Conservation (phyloP, 139 green algal genomes). For the Chlorella ohadii region DNA sequence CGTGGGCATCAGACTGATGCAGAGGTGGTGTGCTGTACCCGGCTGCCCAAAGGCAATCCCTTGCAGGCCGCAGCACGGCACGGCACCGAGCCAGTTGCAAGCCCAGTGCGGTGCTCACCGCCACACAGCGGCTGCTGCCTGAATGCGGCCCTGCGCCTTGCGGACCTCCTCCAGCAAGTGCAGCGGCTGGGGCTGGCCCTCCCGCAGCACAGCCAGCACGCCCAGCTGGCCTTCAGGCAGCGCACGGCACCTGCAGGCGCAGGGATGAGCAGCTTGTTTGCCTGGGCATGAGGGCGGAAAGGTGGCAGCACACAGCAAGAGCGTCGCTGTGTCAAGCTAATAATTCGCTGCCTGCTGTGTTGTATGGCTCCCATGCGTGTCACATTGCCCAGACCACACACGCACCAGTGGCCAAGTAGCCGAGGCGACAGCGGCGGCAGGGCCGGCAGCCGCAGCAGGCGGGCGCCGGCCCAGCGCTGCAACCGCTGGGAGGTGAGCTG, state of each 20-base stretch:
- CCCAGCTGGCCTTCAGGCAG: not conserved
- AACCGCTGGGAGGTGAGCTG: not conserved
- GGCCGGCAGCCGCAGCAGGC: constrained; percentile 13
- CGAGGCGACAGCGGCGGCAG: not conserved
- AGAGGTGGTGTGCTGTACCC: not conserved
- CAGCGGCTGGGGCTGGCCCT: not conserved
- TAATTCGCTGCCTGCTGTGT: no score
- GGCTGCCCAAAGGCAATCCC: not conserved
- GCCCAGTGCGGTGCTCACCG: not conserved
- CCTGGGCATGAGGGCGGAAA: no score
- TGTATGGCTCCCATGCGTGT: no score
- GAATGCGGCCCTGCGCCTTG: not conserved
- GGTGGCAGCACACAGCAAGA: no score
- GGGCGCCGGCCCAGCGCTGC: not conserved
- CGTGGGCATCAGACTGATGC: no score
- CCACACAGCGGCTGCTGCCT: not conserved
- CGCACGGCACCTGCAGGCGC: not conserved
- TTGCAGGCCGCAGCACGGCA: not conserved
- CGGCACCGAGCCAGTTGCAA: no score
- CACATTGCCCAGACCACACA: no score
- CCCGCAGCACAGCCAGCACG: constrained; percentile 14
- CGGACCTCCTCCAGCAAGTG: not conserved
- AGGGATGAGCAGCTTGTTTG: no score
- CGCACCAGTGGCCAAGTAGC: not conserved
- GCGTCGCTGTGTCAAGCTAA: no score